Percentiles rank a stretch among this genome's conserved stretches.
These are phyloP conservation scores for Przewalskia tangutica DNA, from an alignment of 257 asterid genomes.

Conservation along the genomic window DNA sequence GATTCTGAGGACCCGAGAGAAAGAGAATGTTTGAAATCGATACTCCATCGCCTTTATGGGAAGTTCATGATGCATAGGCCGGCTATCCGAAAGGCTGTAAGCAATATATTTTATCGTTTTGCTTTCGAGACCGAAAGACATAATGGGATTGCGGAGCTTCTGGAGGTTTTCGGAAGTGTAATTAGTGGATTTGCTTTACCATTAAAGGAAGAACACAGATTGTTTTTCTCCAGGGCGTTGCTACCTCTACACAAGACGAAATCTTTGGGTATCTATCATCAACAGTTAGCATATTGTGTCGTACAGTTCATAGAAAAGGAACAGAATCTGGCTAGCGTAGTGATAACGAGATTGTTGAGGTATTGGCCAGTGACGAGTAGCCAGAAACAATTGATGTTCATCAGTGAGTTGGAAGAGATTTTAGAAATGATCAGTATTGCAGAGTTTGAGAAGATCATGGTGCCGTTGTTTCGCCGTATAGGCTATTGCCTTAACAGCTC, in stretches of 20 bases:
- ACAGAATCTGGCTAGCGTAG: slow-evolving; percentile 27
- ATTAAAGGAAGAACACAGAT: slow-evolving; percentile 34
- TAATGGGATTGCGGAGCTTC: slow-evolving; percentile 31
- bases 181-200: slow-evolving; percentile 42
- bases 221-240: slow-evolving; percentile 26
- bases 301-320: slow-evolving; percentile 43
- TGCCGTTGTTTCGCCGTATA: slow-evolving; percentile 30
- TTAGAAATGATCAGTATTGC: slow-evolving; percentile 30
- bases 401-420: slow-evolving; percentile 39
- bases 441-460: slow-evolving; percentile 36
- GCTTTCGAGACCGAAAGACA: slow-evolving; percentile 36
- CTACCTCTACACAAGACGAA: slow-evolving; percentile 42
- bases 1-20: slow-evolving; percentile 43
- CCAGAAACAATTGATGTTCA: slow-evolving; percentile 39
- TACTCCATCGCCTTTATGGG: slow-evolving; percentile 37
- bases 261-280: slow-evolving; percentile 36
- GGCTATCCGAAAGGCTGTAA: slow-evolving; percentile 31
- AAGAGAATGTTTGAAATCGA: slow-evolving; percentile 34
- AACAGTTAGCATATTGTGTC: slow-evolving; percentile 33
- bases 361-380: slow-evolving; percentile 42
- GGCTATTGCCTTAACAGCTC: slow-evolving; percentile 35
- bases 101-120: slow-evolving; percentile 31
- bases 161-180: slow-evolving; percentile 42
- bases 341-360: slow-evolving; percentile 25
- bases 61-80: slow-evolving; percentile 45